Base-by-base conservation (phyloP, 2,329 filamentous ascomycete species). In the Truncatella angustata region DNA sequence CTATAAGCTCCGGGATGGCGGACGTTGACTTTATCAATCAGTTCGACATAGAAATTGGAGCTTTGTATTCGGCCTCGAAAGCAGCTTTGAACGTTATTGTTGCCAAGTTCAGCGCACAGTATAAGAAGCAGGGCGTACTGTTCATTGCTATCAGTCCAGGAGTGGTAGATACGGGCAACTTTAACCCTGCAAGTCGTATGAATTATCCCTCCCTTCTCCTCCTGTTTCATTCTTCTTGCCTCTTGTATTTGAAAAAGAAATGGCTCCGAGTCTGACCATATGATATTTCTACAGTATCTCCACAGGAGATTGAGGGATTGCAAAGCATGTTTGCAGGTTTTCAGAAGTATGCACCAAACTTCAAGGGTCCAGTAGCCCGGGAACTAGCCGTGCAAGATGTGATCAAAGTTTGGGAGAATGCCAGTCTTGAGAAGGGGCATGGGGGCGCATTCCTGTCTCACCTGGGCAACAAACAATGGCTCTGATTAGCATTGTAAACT, bases 361-460 rank as follows among this genome's bases (percentile, higher is more conserved):
- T 63, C 30, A 54, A 56, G 30, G 62, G 63, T 9, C 55, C 60
- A 12, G 49, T 56, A 9, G 53, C 47, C 34, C 46, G 55, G 16
- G 62, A 66, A 5, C 58, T 60, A 12, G 55, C 56, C 11, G 54
- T 63, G 11, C 59, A 50, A 16, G 30, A 21, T 20, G 46, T 64
- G 9, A 18, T 59, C 46, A 30, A 44, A 7, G 57, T 63, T 21
- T 54, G 60, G 21, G 44, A 63, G 23, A 62, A 59, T 16, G 61
- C 57, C 6, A 69, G 63, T 0, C 51, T 63, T 7, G 54, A 60
- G 35, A 21, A 21, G 7, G 55, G 55, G 0, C 57, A 75, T 58
- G 79, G 70, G 2, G 82, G 82, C 3, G 62, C 67, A 0, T 82
- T 81, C 57, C 56, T 85, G 1, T 80, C 78, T 24, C 81, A 86